phyloP scores from a whole-genome alignment of 164 flowering plant genomes.

The Buxus sempervirens region DNA sequence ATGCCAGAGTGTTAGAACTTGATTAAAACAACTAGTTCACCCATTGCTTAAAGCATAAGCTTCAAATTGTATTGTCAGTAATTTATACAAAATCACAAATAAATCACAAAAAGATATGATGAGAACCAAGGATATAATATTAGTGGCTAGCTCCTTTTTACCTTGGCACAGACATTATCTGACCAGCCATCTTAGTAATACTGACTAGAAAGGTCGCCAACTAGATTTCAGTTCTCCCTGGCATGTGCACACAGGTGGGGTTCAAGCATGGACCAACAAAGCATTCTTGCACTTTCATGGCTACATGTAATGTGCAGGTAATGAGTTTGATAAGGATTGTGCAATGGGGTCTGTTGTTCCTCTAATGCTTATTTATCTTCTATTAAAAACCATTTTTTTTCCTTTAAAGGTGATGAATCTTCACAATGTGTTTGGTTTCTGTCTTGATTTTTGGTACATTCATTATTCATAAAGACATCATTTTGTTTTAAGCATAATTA shows the following conservation, averaged over 20 bases:
- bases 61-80: slow-evolving; percentile 17
- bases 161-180: slow-evolving; percentile 12
- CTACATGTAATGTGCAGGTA: no score
- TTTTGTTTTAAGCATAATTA: no score
- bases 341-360: background rate
- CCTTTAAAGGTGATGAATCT: no score
- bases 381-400: no score
- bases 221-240: background rate
- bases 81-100: slow-evolving; percentile 14
- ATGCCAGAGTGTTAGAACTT: slow-evolving; percentile 22
- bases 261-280: background rate
- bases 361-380: no score
- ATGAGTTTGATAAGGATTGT: background rate
- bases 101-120: slow-evolving; percentile 10
- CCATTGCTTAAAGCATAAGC: slow-evolving; percentile 36
- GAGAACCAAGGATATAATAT: background rate
- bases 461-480: no score
- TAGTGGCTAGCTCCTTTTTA: slow-evolving; percentile 7
- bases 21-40: slow-evolving; percentile 16
- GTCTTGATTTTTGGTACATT: no score
- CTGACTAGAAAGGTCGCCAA: background rate
- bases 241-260: background rate
- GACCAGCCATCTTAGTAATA: slow-evolving; percentile 2
- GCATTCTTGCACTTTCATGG: background rate
- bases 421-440: no score